Base-by-base conservation (phyloP, 352 stramenopile species). In the Pythium diclinum region DNA sequence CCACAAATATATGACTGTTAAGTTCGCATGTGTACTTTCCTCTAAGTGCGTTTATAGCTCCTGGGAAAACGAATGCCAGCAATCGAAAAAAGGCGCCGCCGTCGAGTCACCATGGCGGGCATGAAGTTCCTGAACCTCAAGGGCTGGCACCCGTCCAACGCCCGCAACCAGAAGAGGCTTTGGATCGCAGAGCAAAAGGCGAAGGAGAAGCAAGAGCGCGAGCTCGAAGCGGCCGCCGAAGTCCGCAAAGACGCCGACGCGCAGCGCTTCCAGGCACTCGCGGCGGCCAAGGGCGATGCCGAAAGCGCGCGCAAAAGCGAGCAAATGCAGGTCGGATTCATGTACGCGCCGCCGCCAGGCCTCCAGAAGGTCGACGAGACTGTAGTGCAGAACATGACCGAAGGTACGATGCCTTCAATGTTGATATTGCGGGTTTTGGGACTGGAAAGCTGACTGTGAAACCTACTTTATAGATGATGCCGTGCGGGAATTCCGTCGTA, bases 51-150 rank as follows among this genome's bases (percentile, higher is more conserved):
- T n/a, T 16, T 17, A 8, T 32, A 30, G 23, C 46, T 32, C 16
- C 23, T 14, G 17, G 23, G 28, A 28, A 25, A 13, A 46, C 25
- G 25, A 28, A 28, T 28, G 25, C 17, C 36, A 33, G 3, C 19
- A 55, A 33, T 30, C 5, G 25, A 28, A 28, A 28, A 28, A 28
- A 28, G 25, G 25, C n/a, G 8, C 3, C 48, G 13, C 8, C n/a
- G 6, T n/a, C 16, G 25, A 28, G 25, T 28, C 47, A 65, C 51
- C 28, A 91, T 91, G 83, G 87, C 77, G 63, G 87, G 79, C 64
- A 76, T 92, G 67, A 80, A 90, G 55, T 95, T 95, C 72, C 75
- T 95, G 9, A 81, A 88, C 49, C 73, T 88, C 49, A 95, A 95
- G 75, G 72, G 77, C 6, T 95, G 73, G 71, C 87, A 95, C 59